These are phyloP conservation scores for Fusarium palustre DNA, from an alignment of 2,329 filamentous ascomycete genomes.

Conservation along the genomic window DNA sequence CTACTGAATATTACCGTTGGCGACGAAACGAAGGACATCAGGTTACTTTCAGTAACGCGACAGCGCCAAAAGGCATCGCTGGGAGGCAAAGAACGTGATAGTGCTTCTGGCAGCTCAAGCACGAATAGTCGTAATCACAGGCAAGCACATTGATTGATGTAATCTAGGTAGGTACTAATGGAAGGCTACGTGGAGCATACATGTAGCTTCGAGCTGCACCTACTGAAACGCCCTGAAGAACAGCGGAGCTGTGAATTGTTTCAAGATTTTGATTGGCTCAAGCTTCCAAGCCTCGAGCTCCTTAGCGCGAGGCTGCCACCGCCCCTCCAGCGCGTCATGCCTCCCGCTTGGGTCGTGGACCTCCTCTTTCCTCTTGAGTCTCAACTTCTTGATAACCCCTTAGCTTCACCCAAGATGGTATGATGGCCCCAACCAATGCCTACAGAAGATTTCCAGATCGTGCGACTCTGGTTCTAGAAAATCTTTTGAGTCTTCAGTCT, in stretches of 20 bases:
- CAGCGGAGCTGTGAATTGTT: conserved; percentile 1
- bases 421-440: conserved; percentile 41
- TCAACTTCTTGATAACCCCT: conserved; percentile 17
- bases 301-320: conserved; percentile 46
- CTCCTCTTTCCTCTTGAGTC: conserved; percentile 28
- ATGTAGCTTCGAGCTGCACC: conserved; percentile 29
- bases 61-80: conserved; percentile 36
- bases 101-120: conserved; percentile 12
- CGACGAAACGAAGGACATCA: conserved; percentile 39
- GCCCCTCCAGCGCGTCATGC: conserved; percentile 44
- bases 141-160: conserved; percentile 35
- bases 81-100: conserved; percentile 9
- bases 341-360: background rate
- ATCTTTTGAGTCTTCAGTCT: background rate
- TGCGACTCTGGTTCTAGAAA: conserved; percentile 19
- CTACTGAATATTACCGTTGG: conserved; percentile 46
- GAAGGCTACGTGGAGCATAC: conserved; percentile 48
- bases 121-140: conserved; percentile 33
- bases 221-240: conserved; percentile 33
- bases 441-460: conserved; percentile 28
- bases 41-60: conserved; percentile 26
- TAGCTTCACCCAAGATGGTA: conserved; percentile 49
- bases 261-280: conserved; percentile 38
- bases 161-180: conserved; percentile 5
- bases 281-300: conserved; percentile 28